phyloP scores from a whole-genome alignment of 2,329 filamentous ascomycete species.

The Sarocladiaceae sp. region DNA sequence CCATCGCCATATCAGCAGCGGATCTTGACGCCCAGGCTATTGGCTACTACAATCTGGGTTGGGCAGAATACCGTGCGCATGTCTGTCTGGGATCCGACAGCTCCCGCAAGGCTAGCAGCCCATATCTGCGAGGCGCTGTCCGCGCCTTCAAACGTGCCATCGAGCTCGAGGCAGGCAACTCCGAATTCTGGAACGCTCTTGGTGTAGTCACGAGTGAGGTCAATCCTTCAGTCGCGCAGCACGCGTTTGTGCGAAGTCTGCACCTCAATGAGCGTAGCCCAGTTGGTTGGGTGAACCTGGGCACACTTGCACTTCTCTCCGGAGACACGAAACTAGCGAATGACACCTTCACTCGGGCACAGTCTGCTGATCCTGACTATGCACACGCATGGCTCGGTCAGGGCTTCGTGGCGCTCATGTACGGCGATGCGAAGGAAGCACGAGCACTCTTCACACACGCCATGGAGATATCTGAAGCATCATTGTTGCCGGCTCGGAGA shows the following conservation, averaged over 20 bases:
- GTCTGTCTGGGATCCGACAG: conserved; percentile 52
- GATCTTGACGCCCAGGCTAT: conserved; percentile 88
- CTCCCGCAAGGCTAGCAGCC: conserved; percentile 54
- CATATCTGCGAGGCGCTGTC: conserved; percentile 74
- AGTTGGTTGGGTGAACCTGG: conserved; percentile 86
- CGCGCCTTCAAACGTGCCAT: conserved; percentile 94
- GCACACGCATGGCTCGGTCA: conserved; percentile 93
- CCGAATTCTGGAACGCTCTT: conserved; percentile 95
- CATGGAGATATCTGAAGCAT: conserved; percentile 84
- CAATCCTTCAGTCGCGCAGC: conserved; percentile 84
- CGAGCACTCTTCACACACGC: conserved; percentile 86
- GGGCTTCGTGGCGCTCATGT: conserved; percentile 74
- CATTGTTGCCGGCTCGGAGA: conserved; percentile 66
- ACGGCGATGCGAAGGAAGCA: conserved; percentile 72
- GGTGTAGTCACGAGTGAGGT: conserved; percentile 85
- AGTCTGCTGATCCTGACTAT: conserved; percentile 92
- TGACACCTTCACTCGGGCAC: conserved; percentile 81
- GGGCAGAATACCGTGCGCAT: conserved; percentile 84
- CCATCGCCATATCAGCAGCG: conserved; percentile 65
- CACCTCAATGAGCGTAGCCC: conserved; percentile 86
- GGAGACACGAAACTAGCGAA: conserved; percentile 84
- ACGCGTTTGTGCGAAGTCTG: conserved; percentile 88
- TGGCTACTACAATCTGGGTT: conserved; percentile 96
- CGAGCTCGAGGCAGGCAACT: conserved; percentile 88
- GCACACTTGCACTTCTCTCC: conserved; percentile 78